Evolutionary conservation across 2,329 filamentous ascomycete species (phyloP), one percentile per base, ranked within the genome.

Genomic region (Aspergillus candidus): DNA sequence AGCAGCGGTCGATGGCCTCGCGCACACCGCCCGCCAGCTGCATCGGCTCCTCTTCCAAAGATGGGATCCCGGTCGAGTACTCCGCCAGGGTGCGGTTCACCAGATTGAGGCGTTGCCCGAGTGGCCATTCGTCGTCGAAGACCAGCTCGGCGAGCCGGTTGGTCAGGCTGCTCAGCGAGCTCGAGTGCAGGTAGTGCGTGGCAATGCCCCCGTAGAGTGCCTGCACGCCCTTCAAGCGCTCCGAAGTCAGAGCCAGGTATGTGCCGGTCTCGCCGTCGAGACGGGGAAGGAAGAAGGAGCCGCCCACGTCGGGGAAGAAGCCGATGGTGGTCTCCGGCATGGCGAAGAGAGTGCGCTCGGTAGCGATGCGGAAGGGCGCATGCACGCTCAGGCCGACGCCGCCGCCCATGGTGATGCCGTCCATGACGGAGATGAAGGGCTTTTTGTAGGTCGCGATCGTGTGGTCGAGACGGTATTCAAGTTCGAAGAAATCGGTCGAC

Each of bases 281-380:
- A 51, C 89, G 79, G 12, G 93, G 88, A 42, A 98, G 75, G 76
- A 97, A 97, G 74, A 97, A 98, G 10, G 88, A 94, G 29, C 85
- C 94, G 49, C 93, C 93, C 38, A 98, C 93, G 61, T 98, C 94
- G 6, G 94, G 93, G 76, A 98, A 98, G 76, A 97, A 96, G 32
- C 93, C 93, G 61, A 98, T 98, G 7, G 82, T 94, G 4, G 93
- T 98, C 72, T 98, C 93, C 27, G 93, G 93, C 93, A 98, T 98
- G 56, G 94, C 90, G 60, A 98, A 97, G 38, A 94, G 72, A 5
- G 93, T 98, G 62, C 84, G 85, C 71, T 98, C 93, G 3, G 93
- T 98, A 32, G 93, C 93, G 62, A 98, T 94, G 48, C 93, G 79
- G 77, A 98, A 91, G 3, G 93, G 94, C 2, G 93, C 91, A 69